Evolutionary conservation across 306 rosid genomes (phyloP).

Genomic region (Medicago ruthenica): DNA sequence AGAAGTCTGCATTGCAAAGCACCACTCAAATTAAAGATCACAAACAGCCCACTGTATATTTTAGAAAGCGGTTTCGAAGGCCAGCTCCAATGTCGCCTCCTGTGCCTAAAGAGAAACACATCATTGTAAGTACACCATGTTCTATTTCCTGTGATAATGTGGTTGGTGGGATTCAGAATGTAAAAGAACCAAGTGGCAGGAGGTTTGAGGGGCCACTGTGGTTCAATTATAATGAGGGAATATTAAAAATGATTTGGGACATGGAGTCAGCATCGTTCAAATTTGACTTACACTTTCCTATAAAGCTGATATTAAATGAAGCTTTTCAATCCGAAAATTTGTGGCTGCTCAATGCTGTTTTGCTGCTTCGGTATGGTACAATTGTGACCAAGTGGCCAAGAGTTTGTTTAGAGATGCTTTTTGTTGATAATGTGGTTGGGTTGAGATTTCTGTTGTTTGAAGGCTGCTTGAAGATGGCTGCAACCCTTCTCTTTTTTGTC

Average conservation of each 20-base stretch:
- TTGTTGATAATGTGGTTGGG: conserved; percentile 87
- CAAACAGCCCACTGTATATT: conserved; percentile 78
- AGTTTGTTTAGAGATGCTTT: conserved; percentile 87
- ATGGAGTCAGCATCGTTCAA: conserved; percentile 54
- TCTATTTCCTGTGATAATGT: conserved; percentile 42
- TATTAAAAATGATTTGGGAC: conserved; percentile 52
- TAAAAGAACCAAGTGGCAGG: conserved; percentile 44
- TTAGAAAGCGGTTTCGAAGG: conserved; percentile 72
- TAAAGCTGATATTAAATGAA: conserved; percentile 46
- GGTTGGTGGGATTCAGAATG: conserved; percentile 36
- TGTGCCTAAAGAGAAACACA: conserved; percentile 43
- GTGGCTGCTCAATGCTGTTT: conserved; percentile 55
- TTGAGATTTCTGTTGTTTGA: conserved; percentile 80
- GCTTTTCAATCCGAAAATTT: conserved; percentile 52
- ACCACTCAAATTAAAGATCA: conserved; percentile 50
- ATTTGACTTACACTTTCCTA: conserved; percentile 56
- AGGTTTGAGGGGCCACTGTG: conserved; percentile 58
- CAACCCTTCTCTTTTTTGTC: conserved; percentile 64
- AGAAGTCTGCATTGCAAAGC: conserved; percentile 53
- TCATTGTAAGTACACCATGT: conserved; percentile 40
- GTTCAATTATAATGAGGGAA: conserved; percentile 62
- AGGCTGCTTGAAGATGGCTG: conserved; percentile 78
- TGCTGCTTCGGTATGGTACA: conserved; percentile 64
- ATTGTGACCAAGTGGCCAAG: conserved; percentile 72
- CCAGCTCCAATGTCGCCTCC: conserved; percentile 48